Base-by-base conservation (phyloP, 2,329 filamentous ascomycete genomes). In the Aspergillus luchuensis region DNA sequence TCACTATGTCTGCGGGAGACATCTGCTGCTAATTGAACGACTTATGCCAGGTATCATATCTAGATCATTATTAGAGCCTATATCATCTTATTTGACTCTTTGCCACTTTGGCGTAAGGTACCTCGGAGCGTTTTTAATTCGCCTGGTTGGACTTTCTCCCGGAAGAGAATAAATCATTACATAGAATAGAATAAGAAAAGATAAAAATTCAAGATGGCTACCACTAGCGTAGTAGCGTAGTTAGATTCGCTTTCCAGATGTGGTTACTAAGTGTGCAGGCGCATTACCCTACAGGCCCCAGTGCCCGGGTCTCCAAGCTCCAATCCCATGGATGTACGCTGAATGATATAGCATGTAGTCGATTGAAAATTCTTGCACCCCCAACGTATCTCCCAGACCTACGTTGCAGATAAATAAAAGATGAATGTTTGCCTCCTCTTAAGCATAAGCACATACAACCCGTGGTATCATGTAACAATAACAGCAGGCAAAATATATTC, bases 391-490 rank as follows among this genome's bases (percentile, higher is more conserved):
- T 30, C 45, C 15, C 43, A 5, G 45, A 49, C 45, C 23, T 49
- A 30, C 23, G 15, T 28, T 23, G 6, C 10, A 49, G 23, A 23
- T 15, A 15, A 30, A 15, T 36, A 30, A 30, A 13, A 17, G 21
- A 30, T 15, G 45, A 49, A 28, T 15, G 25, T 23, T 23, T 30
- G 45, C 25, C 45, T 15, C 45, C 45, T 23, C 19, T 23, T 28
- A 49, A 49, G 25, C 13, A 33, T 30, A 30, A 50, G 47, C 47
- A 50, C 30, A 50, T 50, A 50, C 25, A 50, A 63, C 63, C 65
- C 64, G 65, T 74, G 72, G 72, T 75, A 75, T 75, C 73, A 74
- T 73, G 59, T 55, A 59, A 59, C 52, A 59, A 59, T 56, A 61
- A 52, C 59, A 67, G 57, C 61, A 65, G 62, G 58, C 38, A 59